A percentile compares a stretch with the other conserved stretches of the same genome.
These are phyloP conservation scores for Hirsutella rhossiliensis DNA, from an alignment of 2,329 filamentous ascomycete species.

Conservation along the genomic window DNA sequence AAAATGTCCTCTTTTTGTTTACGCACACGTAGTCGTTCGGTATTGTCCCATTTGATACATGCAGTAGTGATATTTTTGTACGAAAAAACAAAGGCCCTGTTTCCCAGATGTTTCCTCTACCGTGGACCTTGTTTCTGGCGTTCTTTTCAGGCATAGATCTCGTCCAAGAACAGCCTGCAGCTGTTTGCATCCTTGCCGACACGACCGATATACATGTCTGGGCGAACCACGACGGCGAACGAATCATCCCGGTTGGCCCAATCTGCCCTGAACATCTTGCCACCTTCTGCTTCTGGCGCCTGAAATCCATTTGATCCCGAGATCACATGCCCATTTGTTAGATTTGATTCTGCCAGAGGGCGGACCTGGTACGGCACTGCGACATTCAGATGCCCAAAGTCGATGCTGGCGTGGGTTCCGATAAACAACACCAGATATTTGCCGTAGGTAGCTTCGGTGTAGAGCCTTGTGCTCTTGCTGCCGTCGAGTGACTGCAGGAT, in stretches of 20 bases:
- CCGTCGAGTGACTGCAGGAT: conserved; percentile 9
- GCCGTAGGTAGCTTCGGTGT: conserved; percentile 19
- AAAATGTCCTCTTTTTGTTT: too few relatives aligned
- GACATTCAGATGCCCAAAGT: conserved; percentile 3
- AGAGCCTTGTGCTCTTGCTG: conserved; percentile 14
- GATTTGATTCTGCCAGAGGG: neutral
- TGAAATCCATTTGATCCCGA: too few relatives aligned
- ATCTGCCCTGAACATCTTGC: conserved; percentile 15
- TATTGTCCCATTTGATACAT: too few relatives aligned
- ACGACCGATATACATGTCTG: conserved; percentile 28
- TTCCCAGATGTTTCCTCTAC: neutral
- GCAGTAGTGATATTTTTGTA: too few relatives aligned
- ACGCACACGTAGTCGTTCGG: too few relatives aligned
- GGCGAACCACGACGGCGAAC: conserved; percentile 22
- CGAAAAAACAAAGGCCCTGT: too few relatives aligned
- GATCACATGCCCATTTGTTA: too few relatives aligned
- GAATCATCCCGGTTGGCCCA: conserved; percentile 14
- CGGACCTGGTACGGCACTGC: conserved; percentile 1
- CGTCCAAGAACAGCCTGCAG: conserved; percentile 15
- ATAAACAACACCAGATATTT: conserved; percentile 16
- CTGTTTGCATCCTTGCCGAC: conserved; percentile 14
- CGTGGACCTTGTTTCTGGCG: neutral
- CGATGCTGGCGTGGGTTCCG: conserved; percentile 3
- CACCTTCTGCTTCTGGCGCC: neutral
- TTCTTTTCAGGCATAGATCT: conserved; percentile 6